Evolutionary conservation across 1,284 basidiomycete genomes (phyloP), one percentile per base, ranked within the genome.

Genomic region (Ceratobasidium sp.): DNA sequence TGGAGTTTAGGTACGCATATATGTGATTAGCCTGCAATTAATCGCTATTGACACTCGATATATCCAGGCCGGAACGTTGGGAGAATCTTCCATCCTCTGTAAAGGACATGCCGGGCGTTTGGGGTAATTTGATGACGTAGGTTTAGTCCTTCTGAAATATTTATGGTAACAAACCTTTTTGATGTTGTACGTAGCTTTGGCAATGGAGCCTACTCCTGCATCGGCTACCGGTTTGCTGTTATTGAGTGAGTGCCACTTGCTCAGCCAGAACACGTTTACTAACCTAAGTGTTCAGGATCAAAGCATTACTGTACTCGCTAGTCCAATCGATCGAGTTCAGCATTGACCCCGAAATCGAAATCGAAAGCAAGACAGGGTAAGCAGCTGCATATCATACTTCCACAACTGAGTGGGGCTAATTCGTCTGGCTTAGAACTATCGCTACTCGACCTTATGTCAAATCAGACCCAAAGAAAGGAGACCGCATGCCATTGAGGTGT

Each of bases 181-280:
- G n/a, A 38, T 54, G 13, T 23, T 12, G 46, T 57, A 56, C 20
- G 13, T 62, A 68, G 67, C 10, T 93, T 68, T 26, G 20, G n/a
- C 33, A 15, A 44, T 9, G 62, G 77, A 48, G 52, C 46, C 20
- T 67, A 77, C 26, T 44, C 90, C 1, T 92, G 91, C 81, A 92
- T 92, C 61, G 92, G 92, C 0, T 93, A 91, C 82, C 88, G 91
- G 4, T 93, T 94, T 81, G 88, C 92, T 1, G 81, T 94, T 28
- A 85, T 90, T 23, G 92, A 94, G 90, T 91, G 80, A 78, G 86
- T 83, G 3, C 4, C 9, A n/a, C n/a, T 38, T 40, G 42, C 48
- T 5, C 33, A 50, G 50, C 12, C 38, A 59, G 20, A 20, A 23
- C n/a, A 40, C 52, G 6, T 23, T 20, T 56, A 44, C 26, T 56